Base-by-base conservation (phyloP, 176 grass and related monocot genomes). In the Triticum timopheevii region DNA sequence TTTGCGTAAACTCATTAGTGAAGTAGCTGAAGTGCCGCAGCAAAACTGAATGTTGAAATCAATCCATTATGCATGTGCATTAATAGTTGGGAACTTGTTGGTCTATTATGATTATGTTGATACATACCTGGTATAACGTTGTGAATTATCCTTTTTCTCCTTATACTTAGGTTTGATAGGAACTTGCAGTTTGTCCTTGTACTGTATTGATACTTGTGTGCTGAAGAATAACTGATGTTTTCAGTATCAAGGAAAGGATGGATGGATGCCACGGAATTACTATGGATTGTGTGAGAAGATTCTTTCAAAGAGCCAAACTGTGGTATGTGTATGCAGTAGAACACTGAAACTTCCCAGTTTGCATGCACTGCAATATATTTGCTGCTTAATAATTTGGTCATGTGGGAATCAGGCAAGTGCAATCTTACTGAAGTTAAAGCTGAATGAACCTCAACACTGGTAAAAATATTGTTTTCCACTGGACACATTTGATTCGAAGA, bases 271-370 rank as follows among this genome's bases (percentile, higher is more conserved):
- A 76, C 44, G 47, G 25, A 54, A 76, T 54, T 76, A 76, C 47
- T 33, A 54, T 33, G 73, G 73, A 2, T 31, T 76, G 16, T 76
- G 73, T 56, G 73, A 76, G 73, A 76, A 76, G 73, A 76, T 76
- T 76, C 73, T 76, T 76, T 27, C 8, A 76, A 76, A 76, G 27
- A 76, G 73, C 19, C 73, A 76, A 54, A 76, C 47, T 76, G 73
- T 76, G 45, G 73, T 76, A 76, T 52, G 73, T 56, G 16, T 20
- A 25, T 15, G 1, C 40, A 47, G 70, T 39, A 47, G 39, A 25
- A 47, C 45, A 20, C 44, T 2, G 7, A 8, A 30, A 45, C 7
- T 76, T 56, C 27, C 33, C 27, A 54, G 27, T 56, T 54, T 76
- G 27, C 73, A 76, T 76, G 15, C 44, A 76, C 25, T 9, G 4